Percentiles rank a stretch among this genome's conserved stretches.
Evolutionary conservation across 371 early-diverging fungal species (phyloP).

Genomic region (Encephalitozoon cuniculi): DNA sequence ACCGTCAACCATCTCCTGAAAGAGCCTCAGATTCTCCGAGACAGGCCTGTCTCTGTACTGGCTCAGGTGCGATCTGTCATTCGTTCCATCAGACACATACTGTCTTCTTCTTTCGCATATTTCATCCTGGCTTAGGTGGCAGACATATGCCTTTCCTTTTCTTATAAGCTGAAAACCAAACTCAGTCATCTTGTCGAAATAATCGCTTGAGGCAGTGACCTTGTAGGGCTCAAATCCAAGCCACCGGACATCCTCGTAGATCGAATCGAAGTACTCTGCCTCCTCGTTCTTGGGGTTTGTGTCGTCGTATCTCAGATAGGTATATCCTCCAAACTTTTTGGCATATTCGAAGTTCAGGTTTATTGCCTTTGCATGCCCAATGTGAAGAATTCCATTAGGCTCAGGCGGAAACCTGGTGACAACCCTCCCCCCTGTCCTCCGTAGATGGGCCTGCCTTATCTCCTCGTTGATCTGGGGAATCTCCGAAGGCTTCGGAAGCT

Average conservation of each 20-base stretch:
- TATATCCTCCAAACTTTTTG: constrained; percentile 75
- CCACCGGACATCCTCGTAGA: constrained; percentile 86
- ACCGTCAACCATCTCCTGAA: constrained; percentile 92
- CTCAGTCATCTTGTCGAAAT: constrained; percentile 66
- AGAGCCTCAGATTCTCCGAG: constrained; percentile 78
- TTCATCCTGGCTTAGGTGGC: constrained; percentile 85
- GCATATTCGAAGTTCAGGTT: constrained; percentile 96
- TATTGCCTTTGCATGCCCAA: constrained; percentile 99
- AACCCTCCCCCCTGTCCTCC: constrained; percentile 81
- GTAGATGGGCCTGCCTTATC: constrained; percentile 79
- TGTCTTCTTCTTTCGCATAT: constrained; percentile 65
- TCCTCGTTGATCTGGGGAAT: constrained; percentile 86
- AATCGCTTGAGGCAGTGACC: constrained; percentile 88
- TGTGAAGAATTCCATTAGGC: constrained; percentile 94
- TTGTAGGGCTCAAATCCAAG: constrained; percentile 85
- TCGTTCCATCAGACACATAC: neutral
- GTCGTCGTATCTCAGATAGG: constrained; percentile 92
- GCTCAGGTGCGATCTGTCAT: constrained; percentile 67
- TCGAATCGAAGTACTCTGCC: constrained; percentile 82
- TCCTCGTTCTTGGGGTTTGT: constrained; percentile 98
- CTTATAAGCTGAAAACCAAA: constrained; percentile 63
- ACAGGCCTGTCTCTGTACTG: constrained; percentile 81
- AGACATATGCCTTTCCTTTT: constrained; percentile 84
- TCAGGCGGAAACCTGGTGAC: constrained; percentile 98
- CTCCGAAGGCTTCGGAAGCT: constrained; percentile 85